A percentile compares a stretch with the other conserved stretches of the same genome.
Evolutionary conservation across 371 early-diverging fungal genomes (phyloP).

Genomic region (Haplosporangium sp.): DNA sequence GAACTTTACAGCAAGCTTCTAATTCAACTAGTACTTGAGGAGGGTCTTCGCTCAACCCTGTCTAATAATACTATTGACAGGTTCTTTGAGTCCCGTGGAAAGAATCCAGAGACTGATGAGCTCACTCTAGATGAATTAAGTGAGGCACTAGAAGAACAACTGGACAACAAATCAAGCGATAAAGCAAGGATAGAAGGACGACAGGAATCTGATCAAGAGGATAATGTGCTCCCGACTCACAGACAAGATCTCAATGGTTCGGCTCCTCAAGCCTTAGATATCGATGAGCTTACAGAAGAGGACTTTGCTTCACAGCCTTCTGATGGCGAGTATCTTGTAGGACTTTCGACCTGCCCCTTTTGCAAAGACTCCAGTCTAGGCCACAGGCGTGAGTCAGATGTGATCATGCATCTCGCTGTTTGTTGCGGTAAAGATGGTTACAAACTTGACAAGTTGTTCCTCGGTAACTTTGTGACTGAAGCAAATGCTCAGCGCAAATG

Average conservation of each 20-base stretch:
- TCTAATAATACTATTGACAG: slow-evolving; percentile 72
- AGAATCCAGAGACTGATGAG: slow-evolving; percentile 68
- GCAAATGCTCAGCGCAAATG: slow-evolving; percentile 83
- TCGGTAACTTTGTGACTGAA: slow-evolving; percentile 85
- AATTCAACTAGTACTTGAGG: slow-evolving; percentile 81
- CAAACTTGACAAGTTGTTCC: slow-evolving; percentile 72
- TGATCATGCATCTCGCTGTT: slow-evolving; percentile 83
- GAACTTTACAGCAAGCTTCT: slow-evolving; percentile 68
- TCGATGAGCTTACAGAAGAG: slow-evolving; percentile 40
- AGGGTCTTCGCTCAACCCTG: slow-evolving; percentile 76
- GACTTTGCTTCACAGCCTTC: slow-evolving; percentile 45
- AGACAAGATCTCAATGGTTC: slow-evolving; percentile 19
- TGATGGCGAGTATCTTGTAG: slow-evolving; percentile 73
- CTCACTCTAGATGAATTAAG: slow-evolving; percentile 76
- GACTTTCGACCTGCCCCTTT: slow-evolving; percentile 76
- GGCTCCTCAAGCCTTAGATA: slow-evolving; percentile 20
- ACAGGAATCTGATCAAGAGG: slow-evolving; percentile 8
- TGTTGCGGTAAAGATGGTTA: slow-evolving; percentile 75
- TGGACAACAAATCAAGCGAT: slow-evolving; percentile 19
- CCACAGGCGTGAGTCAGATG: slow-evolving; percentile 74
- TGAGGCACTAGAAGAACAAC: slow-evolving; percentile 68
- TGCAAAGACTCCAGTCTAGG: slow-evolving; percentile 74
- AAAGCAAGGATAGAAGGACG: slow-evolving; percentile 12
- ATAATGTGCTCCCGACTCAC: slow-evolving; percentile 36
- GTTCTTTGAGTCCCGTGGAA: slow-evolving; percentile 70